Evolutionary conservation across 495 filamentous ascomycete species (phyloP), one percentile per base, ranked within the genome.

Genomic region (Pseudevernia furfuracea): DNA sequence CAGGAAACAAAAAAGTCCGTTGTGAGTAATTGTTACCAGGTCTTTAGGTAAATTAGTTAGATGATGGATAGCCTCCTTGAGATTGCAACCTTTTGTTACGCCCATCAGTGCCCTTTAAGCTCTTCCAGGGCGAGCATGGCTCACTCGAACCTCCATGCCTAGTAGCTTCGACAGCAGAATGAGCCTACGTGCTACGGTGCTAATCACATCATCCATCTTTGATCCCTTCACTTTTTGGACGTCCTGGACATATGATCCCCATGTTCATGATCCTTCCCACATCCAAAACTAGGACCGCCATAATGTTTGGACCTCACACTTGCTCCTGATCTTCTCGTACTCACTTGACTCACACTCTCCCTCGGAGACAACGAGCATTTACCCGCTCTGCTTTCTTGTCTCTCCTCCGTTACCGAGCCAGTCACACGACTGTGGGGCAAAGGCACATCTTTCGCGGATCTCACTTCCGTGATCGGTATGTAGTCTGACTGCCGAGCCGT

Each of bases 261-360:
- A 12, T 43, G 41, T 19, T 58, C 58, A 14, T 65, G 38, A 15
- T 39, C 37, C 10, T 34, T 61, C 39, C 57, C 56, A 36, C 63
- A 67, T 43, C 36, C 49, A 32, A 46, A 30, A 37, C 37, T 53
- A 23, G 58, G 61, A 59, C 57, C 14, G 41, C 66, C 39, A 56
- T 55, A 46, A 44, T 52, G 43, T 15, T 61, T 59, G 15, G 66
- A 66, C 36, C 63, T 62, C 21, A 58, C 52, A 23, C 69, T 66
- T 65, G 65, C 65, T 62, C 70, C 64, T 58, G 71, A 73, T 46
- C 69, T 69, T 43, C 74, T 79, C 28, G 78, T 83, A 12, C 81
- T 82, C 3, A 87, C 79, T 69, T 85, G 84, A 69, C 85, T 88
- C 53, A 88, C 81, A 69, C 85, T 89, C 70, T 90, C 87, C 63